These are phyloP conservation scores for Quercus aquifolioides DNA, from an alignment of 306 rosid species.

Conservation along the genomic window DNA sequence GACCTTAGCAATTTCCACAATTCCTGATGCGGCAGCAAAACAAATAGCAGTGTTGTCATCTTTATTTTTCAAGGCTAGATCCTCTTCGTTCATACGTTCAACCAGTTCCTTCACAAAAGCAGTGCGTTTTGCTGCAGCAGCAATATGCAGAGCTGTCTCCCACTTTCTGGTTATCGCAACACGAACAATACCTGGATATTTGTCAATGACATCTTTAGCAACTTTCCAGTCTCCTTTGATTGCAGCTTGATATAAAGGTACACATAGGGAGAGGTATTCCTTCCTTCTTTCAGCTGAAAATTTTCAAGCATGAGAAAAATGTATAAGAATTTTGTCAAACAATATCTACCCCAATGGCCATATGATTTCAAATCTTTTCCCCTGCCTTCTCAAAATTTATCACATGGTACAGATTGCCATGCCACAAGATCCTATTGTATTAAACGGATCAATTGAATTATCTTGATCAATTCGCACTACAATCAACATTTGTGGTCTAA, in stretches of 20 bases:
- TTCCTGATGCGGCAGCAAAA: background rate
- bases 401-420: too few relatives aligned
- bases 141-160: background rate
- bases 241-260: background rate
- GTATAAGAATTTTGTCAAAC: too few relatives aligned
- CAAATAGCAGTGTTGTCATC: background rate
- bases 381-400: too few relatives aligned
- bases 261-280: too few relatives aligned
- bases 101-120: background rate
- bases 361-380: too few relatives aligned
- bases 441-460: too few relatives aligned
- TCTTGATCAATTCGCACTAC: too few relatives aligned
- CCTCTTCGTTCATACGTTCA: background rate
- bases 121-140: background rate
- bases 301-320: too few relatives aligned
- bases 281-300: too few relatives aligned
- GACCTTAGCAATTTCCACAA: background rate
- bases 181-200: background rate
- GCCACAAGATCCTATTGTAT: too few relatives aligned
- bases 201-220: background rate
- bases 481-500: too few relatives aligned
- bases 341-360: too few relatives aligned
- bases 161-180: background rate
- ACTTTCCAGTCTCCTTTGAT: background rate
- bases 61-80: background rate